Base-by-base conservation (phyloP, 2,329 filamentous ascomycete species). In the Clathrospora elynae region DNA sequence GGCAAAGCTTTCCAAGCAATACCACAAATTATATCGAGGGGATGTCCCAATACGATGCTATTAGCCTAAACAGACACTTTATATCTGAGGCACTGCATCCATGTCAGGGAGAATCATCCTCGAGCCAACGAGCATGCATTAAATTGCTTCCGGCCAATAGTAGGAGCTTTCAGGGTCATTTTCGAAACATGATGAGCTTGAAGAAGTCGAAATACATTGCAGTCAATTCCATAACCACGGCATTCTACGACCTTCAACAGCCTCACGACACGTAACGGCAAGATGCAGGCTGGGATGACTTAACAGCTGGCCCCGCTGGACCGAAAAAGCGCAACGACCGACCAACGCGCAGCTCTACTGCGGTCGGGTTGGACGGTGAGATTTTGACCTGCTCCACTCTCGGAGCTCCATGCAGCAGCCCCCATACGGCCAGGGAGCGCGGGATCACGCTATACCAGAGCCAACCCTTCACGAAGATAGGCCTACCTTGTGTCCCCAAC, bases 301-400 rank as follows among this genome's bases (percentile, higher is more conserved):
- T 52, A 32, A 55, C 43, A 48, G 30, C 25, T 47, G 22, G 39
- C 55, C 57, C 57, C 57, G 55, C 40, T 60, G 55, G 53, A 32
- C 59, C 55, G 59, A 57, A 48, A 35, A 25, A 36, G 42, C 23
- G 42, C 52, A 48, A 35, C 53, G 49, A 44, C 51, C 44, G 51
- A 22, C 29, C n/a, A 10, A 23, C 20, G 20, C 43, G 45, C 42
- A 46, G 46, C 48, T 55, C 46, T 40, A 49, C 46, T 50, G 35
- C 38, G 31, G 12, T 30, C 37, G 47, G 35, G 12, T 40, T 41
- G 41, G 40, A 46, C 34, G 22, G 41, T 50, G 36, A 44, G 48
- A 46, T 52, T 48, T 42, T 33, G 28, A 47, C 17, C 20, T 42
- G 35, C 32, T 49, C 42, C 36, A 49, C 45, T 41, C 45, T 41